A percentile compares a stretch with the other conserved stretches of the same genome.
Evolutionary conservation across 176 grass and related monocot species (phyloP).

Genomic region (Chrysopogon serrulatus): DNA sequence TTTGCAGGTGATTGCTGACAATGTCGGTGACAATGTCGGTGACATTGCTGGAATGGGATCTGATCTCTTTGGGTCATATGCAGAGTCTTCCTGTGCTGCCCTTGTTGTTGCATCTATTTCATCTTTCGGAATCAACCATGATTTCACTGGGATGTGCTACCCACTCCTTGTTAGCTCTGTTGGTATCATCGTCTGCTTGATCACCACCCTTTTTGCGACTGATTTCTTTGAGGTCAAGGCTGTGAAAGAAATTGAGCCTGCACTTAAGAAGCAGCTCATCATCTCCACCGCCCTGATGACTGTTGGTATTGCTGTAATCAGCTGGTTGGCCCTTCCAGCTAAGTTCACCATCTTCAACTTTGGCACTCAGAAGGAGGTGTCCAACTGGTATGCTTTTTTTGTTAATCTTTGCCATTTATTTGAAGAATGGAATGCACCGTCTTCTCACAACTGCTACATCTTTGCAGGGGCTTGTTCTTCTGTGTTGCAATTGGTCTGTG

Average conservation of each 20-base stretch:
- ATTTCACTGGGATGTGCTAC: constrained; percentile 86
- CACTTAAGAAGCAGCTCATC: constrained; percentile 81
- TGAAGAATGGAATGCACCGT: neutral
- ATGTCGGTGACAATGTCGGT: constrained; percentile 92
- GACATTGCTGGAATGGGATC: constrained; percentile 96
- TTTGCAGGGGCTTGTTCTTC: constrained; percentile 82
- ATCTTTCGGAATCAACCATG: constrained; percentile 84
- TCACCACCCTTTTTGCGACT: constrained; percentile 83
- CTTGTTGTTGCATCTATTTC: constrained; percentile 91
- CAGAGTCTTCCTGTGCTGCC: constrained; percentile 86
- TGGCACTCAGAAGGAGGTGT: constrained; percentile 66
- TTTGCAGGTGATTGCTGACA: constrained; percentile 84
- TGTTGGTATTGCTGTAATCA: constrained; percentile 68
- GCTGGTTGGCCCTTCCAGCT: constrained; percentile 70
- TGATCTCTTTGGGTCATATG: constrained; percentile 89
- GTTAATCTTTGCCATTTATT: constrained; percentile 12
- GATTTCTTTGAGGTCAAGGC: constrained; percentile 82
- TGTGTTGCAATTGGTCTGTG: constrained; percentile 85
- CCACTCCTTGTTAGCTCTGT: constrained; percentile 84
- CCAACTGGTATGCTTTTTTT: constrained; percentile 60
- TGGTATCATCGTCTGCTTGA: constrained; percentile 76
- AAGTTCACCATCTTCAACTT: constrained; percentile 92
- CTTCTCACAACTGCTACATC: constrained; percentile 5
- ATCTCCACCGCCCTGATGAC: constrained; percentile 89
- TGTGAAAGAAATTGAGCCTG: constrained; percentile 81